Evolutionary conservation across 2,329 filamentous ascomycete species (phyloP).

Genomic region (Sarocladiaceae sp.): DNA sequence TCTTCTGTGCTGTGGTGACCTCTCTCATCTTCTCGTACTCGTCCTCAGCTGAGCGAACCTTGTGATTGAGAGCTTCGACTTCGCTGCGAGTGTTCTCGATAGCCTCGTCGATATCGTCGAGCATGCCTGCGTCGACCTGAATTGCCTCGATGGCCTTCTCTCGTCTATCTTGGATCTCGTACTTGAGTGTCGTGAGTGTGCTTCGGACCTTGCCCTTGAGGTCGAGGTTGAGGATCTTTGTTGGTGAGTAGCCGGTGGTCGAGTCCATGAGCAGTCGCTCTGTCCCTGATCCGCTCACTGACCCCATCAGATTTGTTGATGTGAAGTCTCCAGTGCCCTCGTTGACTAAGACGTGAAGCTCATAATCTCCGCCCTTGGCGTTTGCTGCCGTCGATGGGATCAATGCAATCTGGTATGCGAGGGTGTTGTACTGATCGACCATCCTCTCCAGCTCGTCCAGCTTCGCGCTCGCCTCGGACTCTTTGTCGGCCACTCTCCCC

Average conservation of each 20-base stretch:
- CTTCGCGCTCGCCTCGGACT: constrained; percentile 78
- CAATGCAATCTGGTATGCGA: constrained; percentile 89
- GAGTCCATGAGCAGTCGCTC: constrained; percentile 80
- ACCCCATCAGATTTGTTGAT: constrained; percentile 45
- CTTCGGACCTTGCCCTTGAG: constrained; percentile 78
- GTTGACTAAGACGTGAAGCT: constrained; percentile 78
- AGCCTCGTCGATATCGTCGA: constrained; percentile 93
- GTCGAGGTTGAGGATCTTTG: constrained; percentile 84
- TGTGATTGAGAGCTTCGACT: constrained; percentile 86
- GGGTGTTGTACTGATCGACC: constrained; percentile 87
- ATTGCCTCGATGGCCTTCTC: constrained; percentile 80
- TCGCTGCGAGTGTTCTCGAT: constrained; percentile 94
- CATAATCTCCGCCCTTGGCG: constrained; percentile 79
- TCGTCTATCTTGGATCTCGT: constrained; percentile 87
- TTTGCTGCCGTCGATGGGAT: constrained; percentile 83
- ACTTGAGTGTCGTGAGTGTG: constrained; percentile 72
- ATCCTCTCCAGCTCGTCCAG: constrained; percentile 89
- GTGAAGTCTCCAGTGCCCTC: constrained; percentile 69
- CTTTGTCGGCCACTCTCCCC: constrained; percentile 76
- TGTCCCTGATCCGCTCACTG: constrained; percentile 22
- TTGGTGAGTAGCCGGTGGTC: constrained; percentile 82
- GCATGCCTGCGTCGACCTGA: constrained; percentile 89
- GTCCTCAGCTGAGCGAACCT: constrained; percentile 81
- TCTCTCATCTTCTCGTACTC: constrained; percentile 95
- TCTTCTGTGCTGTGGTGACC: constrained; percentile 77